Base-by-base conservation (phyloP, 805 yeast genomes). In the Cyberlindnera lachancei region DNA sequence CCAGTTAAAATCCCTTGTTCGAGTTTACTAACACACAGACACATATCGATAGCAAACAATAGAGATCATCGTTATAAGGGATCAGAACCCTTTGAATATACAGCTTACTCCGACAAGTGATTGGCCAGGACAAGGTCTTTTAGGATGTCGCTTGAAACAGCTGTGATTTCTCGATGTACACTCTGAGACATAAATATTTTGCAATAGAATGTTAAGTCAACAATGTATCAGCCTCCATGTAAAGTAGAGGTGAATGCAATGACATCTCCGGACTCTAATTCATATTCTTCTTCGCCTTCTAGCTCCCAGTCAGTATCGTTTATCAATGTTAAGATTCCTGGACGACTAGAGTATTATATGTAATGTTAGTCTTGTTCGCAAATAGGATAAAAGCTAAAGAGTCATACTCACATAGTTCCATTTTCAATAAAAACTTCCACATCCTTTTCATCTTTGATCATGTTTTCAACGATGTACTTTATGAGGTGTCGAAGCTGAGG, bases 291-390 rank as follows among this genome's bases (percentile, higher is more conserved):
- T 56, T 79, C 87, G 9, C 86, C 97, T 54, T 87, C 94, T 11
- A 90, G 59, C 50, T 90, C 98, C 97, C 97, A 90, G 59, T 90
- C 98, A 0, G 94, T 77, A 53, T 90, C 97, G 51, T 90, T 90
- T 40, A 90, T 81, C 35, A 90, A 66, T 8, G 92, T 95, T 39
- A 90, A 63, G 29, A 90, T 85, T 3, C 98, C 98, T 0, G 97
- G 95, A 31, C 97, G 74, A 11, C 86, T 76, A 5, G 6, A 8
- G 15, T 14, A 12, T 10, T 31, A 32, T 29, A 30, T 24, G 34
- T 29, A 17, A 13, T 20, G 20, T 20, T 18, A 23, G 12, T 19
- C 15, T 6, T 14, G 17, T 7, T 20, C 17, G 9, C 17, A 11
- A 12, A 6, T 21, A 18, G 9, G 9, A 9, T 9, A 6, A 5